phyloP scores from a whole-genome alignment of 306 rosid genomes.

The Vigna reflexopilosa region DNA sequence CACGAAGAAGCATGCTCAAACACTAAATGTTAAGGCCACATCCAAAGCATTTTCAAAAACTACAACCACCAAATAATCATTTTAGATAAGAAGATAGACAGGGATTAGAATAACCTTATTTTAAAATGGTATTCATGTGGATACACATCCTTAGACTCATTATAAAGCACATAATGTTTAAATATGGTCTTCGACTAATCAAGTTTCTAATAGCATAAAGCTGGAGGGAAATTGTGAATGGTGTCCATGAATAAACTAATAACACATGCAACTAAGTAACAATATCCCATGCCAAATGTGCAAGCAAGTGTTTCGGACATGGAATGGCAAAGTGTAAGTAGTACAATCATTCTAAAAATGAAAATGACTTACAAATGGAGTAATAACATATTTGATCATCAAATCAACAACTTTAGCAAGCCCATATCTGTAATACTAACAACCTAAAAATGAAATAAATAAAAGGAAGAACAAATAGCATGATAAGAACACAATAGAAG shows the following conservation, averaged over 20 bases:
- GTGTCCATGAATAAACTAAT: slow-evolving; percentile 15
- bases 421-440: slow-evolving; percentile 89
- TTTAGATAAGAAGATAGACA: slow-evolving; percentile 9
- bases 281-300: neutral
- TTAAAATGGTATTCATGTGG: slow-evolving; percentile 8
- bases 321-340: slow-evolving; percentile 2
- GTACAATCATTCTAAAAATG: slow-evolving; percentile 54
- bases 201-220: slow-evolving; percentile 2
- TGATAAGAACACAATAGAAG: slow-evolving; percentile 9
- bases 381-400: slow-evolving; percentile 71
- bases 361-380: slow-evolving; percentile 63
- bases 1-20: no score
- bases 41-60: slow-evolving; percentile 4
- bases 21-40: no score
- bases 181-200: slow-evolving; percentile 1
- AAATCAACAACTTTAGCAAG: slow-evolving; percentile 88
- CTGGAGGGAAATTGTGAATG: slow-evolving; percentile 9
- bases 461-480: slow-evolving; percentile 30
- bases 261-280: slow-evolving; percentile 20
- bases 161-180: slow-evolving; percentile 26
- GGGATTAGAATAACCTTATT: slow-evolving; percentile 17
- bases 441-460: slow-evolving; percentile 51
- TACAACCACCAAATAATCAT: slow-evolving; percentile 33
- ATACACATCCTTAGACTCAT: slow-evolving; percentile 29
- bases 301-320: neutral